A percentile compares a stretch with the other conserved stretches of the same genome.
These are phyloP conservation scores for Ceratocystis diversiconidia DNA, from an alignment of 2,329 filamentous ascomycete species.

Conservation along the genomic window DNA sequence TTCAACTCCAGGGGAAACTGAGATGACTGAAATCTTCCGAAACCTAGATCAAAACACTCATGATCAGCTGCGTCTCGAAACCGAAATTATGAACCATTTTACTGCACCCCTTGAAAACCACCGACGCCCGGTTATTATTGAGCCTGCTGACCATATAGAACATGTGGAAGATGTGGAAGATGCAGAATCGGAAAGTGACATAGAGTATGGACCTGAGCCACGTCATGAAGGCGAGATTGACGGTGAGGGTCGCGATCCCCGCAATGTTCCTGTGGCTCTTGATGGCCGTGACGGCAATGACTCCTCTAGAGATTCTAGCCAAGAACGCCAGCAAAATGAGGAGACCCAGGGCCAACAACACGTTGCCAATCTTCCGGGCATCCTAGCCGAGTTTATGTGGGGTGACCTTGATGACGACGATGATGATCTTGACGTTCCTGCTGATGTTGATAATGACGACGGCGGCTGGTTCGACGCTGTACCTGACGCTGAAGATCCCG, in stretches of 20 bases:
- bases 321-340: not conserved
- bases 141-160: slow-evolving; percentile 9
- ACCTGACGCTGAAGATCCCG: slow-evolving; percentile 16
- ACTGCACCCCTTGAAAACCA: not conserved
- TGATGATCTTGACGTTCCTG: slow-evolving; percentile 35
- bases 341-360: not conserved
- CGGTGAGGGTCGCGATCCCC: not conserved
- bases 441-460: slow-evolving; percentile 33
- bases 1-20: not conserved
- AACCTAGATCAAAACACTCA: not conserved
- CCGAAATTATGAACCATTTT: not conserved
- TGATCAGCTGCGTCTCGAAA: not conserved
- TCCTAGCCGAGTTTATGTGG: slow-evolving; percentile 48
- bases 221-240: slow-evolving; percentile 15
- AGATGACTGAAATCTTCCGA: not conserved
- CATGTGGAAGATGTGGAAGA: slow-evolving; percentile 16
- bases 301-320: not conserved
- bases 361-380: slow-evolving; percentile 16
- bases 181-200: slow-evolving; percentile 16
- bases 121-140: not conserved
- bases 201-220: slow-evolving; percentile 15
- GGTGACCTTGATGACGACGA: slow-evolving; percentile 38
- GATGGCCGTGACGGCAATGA: not conserved
- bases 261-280: not conserved
- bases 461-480: slow-evolving; percentile 29